Percentiles rank a stretch among this genome's conserved stretches.
phyloP scores from a whole-genome alignment of 305 asterid genomes.

The Solanum chacoense region DNA sequence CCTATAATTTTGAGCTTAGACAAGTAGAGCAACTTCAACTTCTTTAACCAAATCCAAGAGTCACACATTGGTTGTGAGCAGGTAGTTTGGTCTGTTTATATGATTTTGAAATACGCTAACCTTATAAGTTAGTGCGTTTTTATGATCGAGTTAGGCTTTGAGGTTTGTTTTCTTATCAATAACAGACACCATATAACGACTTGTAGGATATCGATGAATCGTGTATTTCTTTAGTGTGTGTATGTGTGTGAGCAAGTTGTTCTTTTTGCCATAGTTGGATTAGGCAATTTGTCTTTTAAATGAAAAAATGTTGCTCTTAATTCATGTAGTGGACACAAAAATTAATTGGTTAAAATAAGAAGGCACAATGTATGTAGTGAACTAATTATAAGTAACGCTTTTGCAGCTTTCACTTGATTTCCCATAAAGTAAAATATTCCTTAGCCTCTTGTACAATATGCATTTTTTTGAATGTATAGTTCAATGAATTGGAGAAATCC shows the following conservation, averaged over 20 bases:
- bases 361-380: background rate
- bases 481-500: background rate
- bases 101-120: background rate
- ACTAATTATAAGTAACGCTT: background rate
- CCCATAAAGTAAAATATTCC: background rate
- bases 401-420: background rate
- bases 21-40: background rate
- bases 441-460: background rate
- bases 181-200: background rate
- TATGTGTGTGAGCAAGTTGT: background rate
- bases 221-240: background rate
- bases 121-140: background rate
- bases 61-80: background rate
- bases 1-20: too few species aligned
- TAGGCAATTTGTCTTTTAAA: background rate
- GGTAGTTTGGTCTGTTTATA: background rate
- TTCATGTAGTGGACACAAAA: background rate
- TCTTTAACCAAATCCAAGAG: background rate
- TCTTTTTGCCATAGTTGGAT: background rate
- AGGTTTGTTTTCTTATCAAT: background rate
- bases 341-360: background rate
- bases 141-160: background rate
- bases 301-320: background rate
- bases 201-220: background rate
- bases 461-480: background rate